Base-by-base conservation (phyloP, 345 rosid genomes). In the Acer negundo region DNA sequence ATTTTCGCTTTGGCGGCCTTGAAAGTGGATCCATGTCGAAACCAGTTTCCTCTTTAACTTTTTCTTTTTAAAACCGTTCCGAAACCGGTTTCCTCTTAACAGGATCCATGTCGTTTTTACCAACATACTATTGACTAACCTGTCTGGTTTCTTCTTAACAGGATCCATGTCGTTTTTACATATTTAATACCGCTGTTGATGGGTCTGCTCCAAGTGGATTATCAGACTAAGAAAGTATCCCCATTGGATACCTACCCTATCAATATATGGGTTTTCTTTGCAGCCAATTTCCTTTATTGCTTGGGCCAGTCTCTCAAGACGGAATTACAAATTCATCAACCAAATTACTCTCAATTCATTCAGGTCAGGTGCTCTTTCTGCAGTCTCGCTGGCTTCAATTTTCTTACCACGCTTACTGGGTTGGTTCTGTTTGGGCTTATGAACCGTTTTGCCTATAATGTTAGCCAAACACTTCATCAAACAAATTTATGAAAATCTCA, bases 241-340 rank as follows among this genome's bases (percentile, higher is more conserved):
- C 28, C 28, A 26, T 26, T 26, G 28, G 28, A 26, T 59, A 10
- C 67, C 67, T 53, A 72, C 53, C 67, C 75, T 20, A 16, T 20
- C 8, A 72, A 72, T 6, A 59, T 59, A 53, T 72, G 75, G 75
- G 2, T 22, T 58, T 72, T 7, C 53, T 20, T 59, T 38, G 24
- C 5, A 12, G 66, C 67, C 2, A 46, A 67, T 35, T 38, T 6
- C 6, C 0, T 72, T 35, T 59, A 72, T 58, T 19, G 53, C n/a
- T 0, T 40, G 75, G 67, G 75, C 13, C 66, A 59, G 20, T n/a
- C 67, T 23, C n/a, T 7, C 22, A 59, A 58, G 11, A 2, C 13
- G n/a, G 55, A 72, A 38, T 23, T 26, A 4, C 8, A 59, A n/a
- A 23, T 6, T 20, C 20, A 31, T 22, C 13, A 2, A 2, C 2